Conservation (phyloP, 2,329 filamentous ascomycete species). For the Endoconidiophora polonica region DNA sequence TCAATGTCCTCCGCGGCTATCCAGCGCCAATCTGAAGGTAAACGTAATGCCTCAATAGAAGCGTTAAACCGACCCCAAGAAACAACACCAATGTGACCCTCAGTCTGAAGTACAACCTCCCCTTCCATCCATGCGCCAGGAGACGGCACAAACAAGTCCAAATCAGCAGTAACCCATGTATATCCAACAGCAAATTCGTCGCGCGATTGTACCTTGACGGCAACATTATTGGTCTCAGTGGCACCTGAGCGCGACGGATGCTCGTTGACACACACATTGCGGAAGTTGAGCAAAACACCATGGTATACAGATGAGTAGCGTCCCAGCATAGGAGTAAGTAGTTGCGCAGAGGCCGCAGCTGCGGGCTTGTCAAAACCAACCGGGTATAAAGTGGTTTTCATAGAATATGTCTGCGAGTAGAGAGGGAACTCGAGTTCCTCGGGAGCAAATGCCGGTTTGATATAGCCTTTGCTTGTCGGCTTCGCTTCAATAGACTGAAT, state of each 20-base stretch:
- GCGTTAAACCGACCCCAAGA: constrained; percentile 89
- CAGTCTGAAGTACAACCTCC: constrained; percentile 68
- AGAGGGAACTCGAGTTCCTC: constrained; percentile 47
- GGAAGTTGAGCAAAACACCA: constrained; percentile 61
- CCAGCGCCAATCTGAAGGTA: constrained; percentile 72
- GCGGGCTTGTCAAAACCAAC: constrained; percentile 52
- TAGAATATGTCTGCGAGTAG: constrained; percentile 59
- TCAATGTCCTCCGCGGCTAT: constrained; percentile 37
- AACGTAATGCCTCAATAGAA: constrained; percentile 57
- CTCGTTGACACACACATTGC: constrained; percentile 49
- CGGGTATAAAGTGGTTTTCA: constrained; percentile 63
- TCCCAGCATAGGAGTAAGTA: constrained; percentile 58
- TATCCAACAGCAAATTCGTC: constrained; percentile 79
- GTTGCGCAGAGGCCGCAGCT: constrained; percentile 54
- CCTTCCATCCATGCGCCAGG: constrained; percentile 63
- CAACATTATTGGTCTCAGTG: constrained; percentile 31
- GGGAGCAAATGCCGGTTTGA: constrained; percentile 23
- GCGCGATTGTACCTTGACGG: constrained; percentile 32
- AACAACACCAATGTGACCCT: constrained; percentile 74
- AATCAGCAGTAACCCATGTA: constrained; percentile 75
- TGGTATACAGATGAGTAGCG: constrained; percentile 57
- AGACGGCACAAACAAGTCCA: constrained; percentile 65
- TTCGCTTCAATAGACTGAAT: constrained; percentile 18
- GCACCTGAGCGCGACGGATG: constrained; percentile 32
- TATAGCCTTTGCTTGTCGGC: constrained; percentile 20